phyloP scores from a whole-genome alignment of 78 protist species.

The Chrysochromulina tobinii region DNA sequence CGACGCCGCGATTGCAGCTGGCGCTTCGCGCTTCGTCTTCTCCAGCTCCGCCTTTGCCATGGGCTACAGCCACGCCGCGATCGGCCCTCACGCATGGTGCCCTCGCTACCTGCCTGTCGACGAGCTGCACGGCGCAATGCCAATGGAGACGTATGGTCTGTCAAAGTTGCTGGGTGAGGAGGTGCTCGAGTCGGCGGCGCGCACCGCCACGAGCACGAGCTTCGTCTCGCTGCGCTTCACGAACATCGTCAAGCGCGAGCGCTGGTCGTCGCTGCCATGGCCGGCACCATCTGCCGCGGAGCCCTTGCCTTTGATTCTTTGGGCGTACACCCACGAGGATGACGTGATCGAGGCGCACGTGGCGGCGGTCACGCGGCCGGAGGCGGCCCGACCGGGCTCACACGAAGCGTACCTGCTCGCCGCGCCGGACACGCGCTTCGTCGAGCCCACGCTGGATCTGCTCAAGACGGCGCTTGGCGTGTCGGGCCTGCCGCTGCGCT shows the following conservation, averaged over 20 bases:
- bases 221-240: slow-evolving; percentile 36
- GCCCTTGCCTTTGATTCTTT: neutral
- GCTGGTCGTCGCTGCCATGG: neutral
- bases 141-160: neutral
- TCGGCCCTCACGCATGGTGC: neutral
- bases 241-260: slow-evolving; percentile 25
- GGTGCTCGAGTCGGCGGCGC: slow-evolving; percentile 23
- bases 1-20: slow-evolving; percentile 25
- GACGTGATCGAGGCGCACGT: slow-evolving; percentile 39
- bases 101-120: slow-evolving; percentile 16
- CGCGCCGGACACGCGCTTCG: slow-evolving; percentile 28
- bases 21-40: slow-evolving; percentile 29
- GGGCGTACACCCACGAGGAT: slow-evolving; percentile 38
- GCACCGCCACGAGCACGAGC: neutral
- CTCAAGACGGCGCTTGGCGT: neutral
- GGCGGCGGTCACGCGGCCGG: neutral
- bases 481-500: neutral
- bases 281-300: neutral
- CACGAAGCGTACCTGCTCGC: slow-evolving; percentile 28
- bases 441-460: neutral
- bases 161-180: neutral
- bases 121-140: slow-evolving; percentile 9
- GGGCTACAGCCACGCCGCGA: slow-evolving; percentile 5
- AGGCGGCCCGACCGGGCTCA: neutral
- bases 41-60: slow-evolving; percentile 22